Percentiles rank a stretch among this genome's conserved stretches.
Evolutionary conservation across 352 stramenopile genomes (phyloP).

Genomic region (Phytopythium ostracodes): DNA sequence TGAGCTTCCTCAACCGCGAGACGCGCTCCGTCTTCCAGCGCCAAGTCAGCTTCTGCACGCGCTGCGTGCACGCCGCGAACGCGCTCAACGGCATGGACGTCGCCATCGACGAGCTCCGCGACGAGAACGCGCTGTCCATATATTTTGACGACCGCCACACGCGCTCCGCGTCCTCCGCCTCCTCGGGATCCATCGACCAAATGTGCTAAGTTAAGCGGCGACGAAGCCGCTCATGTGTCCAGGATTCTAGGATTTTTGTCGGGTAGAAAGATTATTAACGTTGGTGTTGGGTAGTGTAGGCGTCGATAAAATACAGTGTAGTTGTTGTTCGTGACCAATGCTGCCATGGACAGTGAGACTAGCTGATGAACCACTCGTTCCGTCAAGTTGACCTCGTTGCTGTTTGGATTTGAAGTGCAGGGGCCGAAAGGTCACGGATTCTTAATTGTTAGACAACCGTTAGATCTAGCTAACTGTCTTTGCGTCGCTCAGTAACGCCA

Average conservation of each 20-base stretch:
- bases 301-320: too few species aligned
- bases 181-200: slow-evolving; percentile 5
- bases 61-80: slow-evolving; percentile 24
- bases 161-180: slow-evolving; percentile 17
- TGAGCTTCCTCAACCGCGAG: slow-evolving; percentile 18
- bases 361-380: too few species aligned
- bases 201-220: slow-evolving; percentile 5
- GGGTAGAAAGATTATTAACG: too few species aligned
- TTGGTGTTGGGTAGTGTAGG: too few species aligned
- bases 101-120: slow-evolving; percentile 23
- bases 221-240: not conserved
- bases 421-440: too few species aligned
- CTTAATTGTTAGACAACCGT: too few species aligned
- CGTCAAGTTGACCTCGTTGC: not conserved
- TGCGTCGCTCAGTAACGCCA: not conserved
- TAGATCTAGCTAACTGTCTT: not conserved
- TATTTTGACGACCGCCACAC: slow-evolving; percentile 22
- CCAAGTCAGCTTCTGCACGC: slow-evolving; percentile 20
- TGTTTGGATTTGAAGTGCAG: not conserved
- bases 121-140: slow-evolving; percentile 27
- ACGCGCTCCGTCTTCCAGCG: slow-evolving; percentile 15
- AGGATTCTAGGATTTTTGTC: too few species aligned
- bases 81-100: slow-evolving; percentile 27
- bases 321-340: too few species aligned
- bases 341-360: too few species aligned